Percentiles rank a stretch among this genome's conserved stretches.
phyloP scores from a whole-genome alignment of 768 basidiomycete genomes.

The Tubosaeta brunneosetosa region DNA sequence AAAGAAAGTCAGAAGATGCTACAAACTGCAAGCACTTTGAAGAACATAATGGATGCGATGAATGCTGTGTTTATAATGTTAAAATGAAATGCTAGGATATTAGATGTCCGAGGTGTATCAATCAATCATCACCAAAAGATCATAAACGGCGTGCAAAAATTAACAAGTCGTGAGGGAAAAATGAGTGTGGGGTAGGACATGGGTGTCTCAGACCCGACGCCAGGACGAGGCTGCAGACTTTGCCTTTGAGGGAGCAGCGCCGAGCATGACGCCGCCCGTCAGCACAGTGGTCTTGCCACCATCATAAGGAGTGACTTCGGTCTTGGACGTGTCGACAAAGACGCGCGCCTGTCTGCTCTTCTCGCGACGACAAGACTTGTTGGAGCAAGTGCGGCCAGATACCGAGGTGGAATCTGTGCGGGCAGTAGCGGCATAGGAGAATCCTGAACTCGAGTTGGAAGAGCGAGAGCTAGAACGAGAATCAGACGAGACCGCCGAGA shows the following conservation, averaged over 20 bases:
- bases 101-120: slow-evolving; percentile 23
- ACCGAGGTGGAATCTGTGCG: slow-evolving; percentile 44
- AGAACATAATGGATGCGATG: slow-evolving; percentile 20
- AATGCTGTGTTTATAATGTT: slow-evolving; percentile 31
- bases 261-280: slow-evolving; percentile 86
- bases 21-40: slow-evolving; percentile 24
- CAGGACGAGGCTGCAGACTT: slow-evolving; percentile 42
- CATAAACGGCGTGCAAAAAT: slow-evolving; percentile 21
- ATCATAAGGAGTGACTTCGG: slow-evolving; percentile 78
- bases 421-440: slow-evolving; percentile 63
- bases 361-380: slow-evolving; percentile 64
- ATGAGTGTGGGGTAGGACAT: slow-evolving; percentile 20
- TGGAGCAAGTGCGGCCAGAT: slow-evolving; percentile 37
- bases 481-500: slow-evolving; percentile 51
- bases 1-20: slow-evolving; percentile 22
- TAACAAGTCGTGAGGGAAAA: slow-evolving; percentile 19
- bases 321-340: slow-evolving; percentile 70
- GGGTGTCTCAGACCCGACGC: slow-evolving; percentile 47
- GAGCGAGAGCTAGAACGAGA: slow-evolving; percentile 56
- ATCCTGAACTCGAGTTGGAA: slow-evolving; percentile 67
- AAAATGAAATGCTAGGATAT: slow-evolving; percentile 32
- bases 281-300: slow-evolving; percentile 86
- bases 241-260: slow-evolving; percentile 39
- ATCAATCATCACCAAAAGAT: slow-evolving; percentile 27
- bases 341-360: slow-evolving; percentile 64